These are phyloP conservation scores for Amaranthus palmeri DNA, from an alignment of 148 eudicot species.

Conservation along the genomic window DNA sequence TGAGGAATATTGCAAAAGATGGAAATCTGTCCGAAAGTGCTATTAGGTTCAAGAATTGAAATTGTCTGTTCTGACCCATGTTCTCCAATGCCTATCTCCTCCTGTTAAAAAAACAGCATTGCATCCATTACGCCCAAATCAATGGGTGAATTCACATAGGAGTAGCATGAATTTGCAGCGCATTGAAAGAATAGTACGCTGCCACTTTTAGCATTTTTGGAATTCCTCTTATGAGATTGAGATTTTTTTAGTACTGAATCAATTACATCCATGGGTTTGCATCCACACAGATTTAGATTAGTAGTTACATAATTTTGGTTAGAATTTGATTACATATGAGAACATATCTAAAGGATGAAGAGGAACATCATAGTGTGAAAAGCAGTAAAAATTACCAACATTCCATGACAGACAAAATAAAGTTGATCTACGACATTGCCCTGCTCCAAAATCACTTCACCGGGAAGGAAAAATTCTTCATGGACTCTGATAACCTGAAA, in stretches of 20 bases:
- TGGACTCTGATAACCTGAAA: conserved; percentile 70
- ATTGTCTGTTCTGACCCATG: conserved; percentile 59
- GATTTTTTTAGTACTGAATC: not conserved
- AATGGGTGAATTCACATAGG: too few relatives aligned
- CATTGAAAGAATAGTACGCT: not conserved
- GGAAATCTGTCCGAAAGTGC: conserved; percentile 77
- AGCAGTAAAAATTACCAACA: conserved; percentile 43
- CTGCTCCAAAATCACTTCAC: conserved; percentile 87
- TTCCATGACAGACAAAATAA: conserved; percentile 86
- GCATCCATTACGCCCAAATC: not conserved
- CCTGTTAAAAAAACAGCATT: conserved; percentile 38
- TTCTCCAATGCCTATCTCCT: conserved; percentile 57
- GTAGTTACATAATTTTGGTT: not conserved
- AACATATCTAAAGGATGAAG: not conserved
- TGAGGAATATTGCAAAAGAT: conserved; percentile 89
- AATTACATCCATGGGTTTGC: not conserved
- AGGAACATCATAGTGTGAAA: not conserved
- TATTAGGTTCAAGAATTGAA: conserved; percentile 45
- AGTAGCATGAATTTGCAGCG: not conserved
- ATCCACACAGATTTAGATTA: not conserved
- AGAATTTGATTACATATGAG: not conserved
- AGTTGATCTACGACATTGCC: conserved; percentile 94
- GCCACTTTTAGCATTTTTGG: not conserved
- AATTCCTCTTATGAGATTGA: not conserved
- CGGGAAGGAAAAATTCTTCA: conserved; percentile 96